Base-by-base conservation (phyloP, 371 early-diverging fungal species). In the Haplosporangium sp. region DNA sequence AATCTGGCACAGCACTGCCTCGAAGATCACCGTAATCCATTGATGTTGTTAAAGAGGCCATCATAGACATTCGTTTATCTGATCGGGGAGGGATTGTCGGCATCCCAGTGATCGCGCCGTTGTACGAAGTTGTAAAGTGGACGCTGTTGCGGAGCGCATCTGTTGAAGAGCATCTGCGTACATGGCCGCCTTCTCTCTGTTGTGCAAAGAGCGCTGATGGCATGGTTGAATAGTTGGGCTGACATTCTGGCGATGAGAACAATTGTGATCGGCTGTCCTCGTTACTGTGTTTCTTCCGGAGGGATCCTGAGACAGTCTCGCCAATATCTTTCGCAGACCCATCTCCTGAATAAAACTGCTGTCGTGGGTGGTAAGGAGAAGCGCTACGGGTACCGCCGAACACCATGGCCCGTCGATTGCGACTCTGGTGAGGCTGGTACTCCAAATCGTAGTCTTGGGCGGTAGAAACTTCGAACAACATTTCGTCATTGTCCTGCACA, bases 161-260 rank as follows among this genome's bases (percentile, higher is more conserved):
- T 11, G 66, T 70, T 13, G 76, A 76, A 6, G 76, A 70, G 47
- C 76, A 76, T 52, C 76, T 48, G 7, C 76, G 71, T 10, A 76
- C 63, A 59, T 76, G 76, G 48, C 41, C 37, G 3, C 63, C 67
- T n/a, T 61, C 70, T 0, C 60, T 63, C 13, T 72, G 71, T 2
- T 57, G 48, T 12, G 67, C 63, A 56, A 67, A 67, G 14, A 71
- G 64, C 14, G 70, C 46, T 4, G 76, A 66, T 7, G 76, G 69
- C 64, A 67, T 67, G 18, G 74, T 37, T n/a, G 65, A 46, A 16
- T 56, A 52, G 41, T 74, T 74, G 37, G 74, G 65, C 37, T 74
- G 74, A 41, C 69, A 69, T 42, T 60, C 74, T 10, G 74, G 74
- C 3, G 74, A 59, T 9, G 50, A 50, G 4, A 50, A 20, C 18